Conservation (phyloP, 2,329 filamentous ascomycete genomes). For the Colletotrichum lindemuthianum region DNA sequence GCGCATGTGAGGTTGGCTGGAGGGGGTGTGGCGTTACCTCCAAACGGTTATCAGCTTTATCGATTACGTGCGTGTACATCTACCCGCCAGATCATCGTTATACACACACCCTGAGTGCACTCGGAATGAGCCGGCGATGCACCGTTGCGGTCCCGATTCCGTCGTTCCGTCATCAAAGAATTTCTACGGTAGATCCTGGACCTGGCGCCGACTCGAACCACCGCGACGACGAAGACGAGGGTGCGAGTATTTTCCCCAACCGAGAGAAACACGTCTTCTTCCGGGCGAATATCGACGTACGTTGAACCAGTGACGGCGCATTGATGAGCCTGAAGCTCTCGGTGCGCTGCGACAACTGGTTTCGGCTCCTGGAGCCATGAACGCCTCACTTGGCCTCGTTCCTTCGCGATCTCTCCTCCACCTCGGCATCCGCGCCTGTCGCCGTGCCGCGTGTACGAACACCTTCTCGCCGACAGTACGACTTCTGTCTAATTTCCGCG, state of each 20-base stretch:
- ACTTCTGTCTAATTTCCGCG: constrained; percentile 21
- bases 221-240: constrained; percentile 1
- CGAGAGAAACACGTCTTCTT: too few relatives aligned
- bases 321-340: constrained; percentile 26
- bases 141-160: constrained; percentile 17
- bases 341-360: constrained; percentile 25
- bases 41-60: neutral
- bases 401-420: constrained; percentile 29
- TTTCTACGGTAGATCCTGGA: constrained; percentile 5
- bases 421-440: constrained; percentile 28
- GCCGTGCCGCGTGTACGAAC: neutral
- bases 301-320: constrained; percentile 19
- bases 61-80: constrained; percentile 18
- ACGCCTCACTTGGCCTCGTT: constrained; percentile 32
- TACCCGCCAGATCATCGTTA: neutral
- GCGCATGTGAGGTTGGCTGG: neutral
- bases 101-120: constrained; percentile 2
- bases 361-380: constrained; percentile 31
- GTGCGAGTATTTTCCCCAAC: too few relatives aligned
- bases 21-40: constrained; percentile 4
- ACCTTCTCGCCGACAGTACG: neutral
- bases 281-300: neutral
- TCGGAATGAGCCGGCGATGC: constrained; percentile 9
- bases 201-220: constrained; percentile 11
- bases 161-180: constrained; percentile 13